Evolutionary conservation across 768 basidiomycete species (phyloP).

Genomic region (Peribolospora baueri): DNA sequence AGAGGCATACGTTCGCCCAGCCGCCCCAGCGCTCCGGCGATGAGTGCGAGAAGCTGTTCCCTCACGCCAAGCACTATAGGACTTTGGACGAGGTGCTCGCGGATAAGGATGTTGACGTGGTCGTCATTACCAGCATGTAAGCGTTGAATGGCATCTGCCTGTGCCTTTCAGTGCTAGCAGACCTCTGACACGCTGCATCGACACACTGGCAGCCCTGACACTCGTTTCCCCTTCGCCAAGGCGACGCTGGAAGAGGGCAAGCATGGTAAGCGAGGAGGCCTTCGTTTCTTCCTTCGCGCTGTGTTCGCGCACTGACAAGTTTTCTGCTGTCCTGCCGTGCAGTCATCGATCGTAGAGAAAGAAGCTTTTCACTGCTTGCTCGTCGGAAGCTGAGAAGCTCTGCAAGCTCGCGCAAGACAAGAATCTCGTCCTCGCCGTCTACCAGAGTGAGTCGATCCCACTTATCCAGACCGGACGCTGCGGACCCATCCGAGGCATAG

Average conservation of each 20-base stretch:
- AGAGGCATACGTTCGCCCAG: conserved; percentile 39
- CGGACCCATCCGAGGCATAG: background rate
- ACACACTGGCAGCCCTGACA: too few species aligned
- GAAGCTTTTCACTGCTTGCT: conserved; percentile 46
- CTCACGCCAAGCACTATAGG: conserved; percentile 31
- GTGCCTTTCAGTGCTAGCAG: too few species aligned
- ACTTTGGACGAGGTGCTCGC: conserved; percentile 35
- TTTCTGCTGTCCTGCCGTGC: conserved; percentile 11
- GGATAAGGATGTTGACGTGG: conserved; percentile 36
- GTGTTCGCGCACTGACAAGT: background rate
- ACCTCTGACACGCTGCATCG: too few species aligned
- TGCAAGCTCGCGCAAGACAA: conserved; percentile 34
- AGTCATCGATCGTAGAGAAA: conserved; percentile 58
- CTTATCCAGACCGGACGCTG: too few species aligned
- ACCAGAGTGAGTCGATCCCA: conserved; percentile 8
- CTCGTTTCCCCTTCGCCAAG: conserved; percentile 48
- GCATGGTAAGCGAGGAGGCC: too few species aligned
- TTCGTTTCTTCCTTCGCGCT: background rate
- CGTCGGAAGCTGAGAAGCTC: conserved; percentile 35
- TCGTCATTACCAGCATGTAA: conserved; percentile 45
- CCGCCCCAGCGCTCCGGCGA: conserved; percentile 53
- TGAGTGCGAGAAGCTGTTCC: conserved; percentile 38
- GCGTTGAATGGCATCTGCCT: too few species aligned
- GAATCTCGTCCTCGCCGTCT: conserved; percentile 31
- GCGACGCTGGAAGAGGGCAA: too few species aligned